Conservation (phyloP, 2,329 filamentous ascomycete genomes). For the Colletotrichum chlorophyti region DNA sequence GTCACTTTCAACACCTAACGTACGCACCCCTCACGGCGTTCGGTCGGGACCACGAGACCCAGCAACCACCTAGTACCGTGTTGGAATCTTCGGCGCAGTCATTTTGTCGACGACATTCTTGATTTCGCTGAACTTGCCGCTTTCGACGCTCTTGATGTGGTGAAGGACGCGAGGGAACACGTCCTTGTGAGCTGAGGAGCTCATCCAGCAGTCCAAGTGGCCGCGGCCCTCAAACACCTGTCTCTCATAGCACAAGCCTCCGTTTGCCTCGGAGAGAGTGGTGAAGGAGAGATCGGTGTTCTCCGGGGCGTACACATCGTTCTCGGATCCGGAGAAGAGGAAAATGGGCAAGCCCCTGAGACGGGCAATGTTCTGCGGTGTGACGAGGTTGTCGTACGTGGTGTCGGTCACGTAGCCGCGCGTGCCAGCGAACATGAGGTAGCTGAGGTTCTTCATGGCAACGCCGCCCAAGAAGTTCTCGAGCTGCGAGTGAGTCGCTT, state of each 20-base stretch:
- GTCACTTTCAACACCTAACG: too few species aligned
- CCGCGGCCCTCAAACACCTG: conserved; percentile 34
- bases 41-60: too few species aligned
- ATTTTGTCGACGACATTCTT: background rate
- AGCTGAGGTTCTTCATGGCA: conserved; percentile 61
- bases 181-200: conserved; percentile 28
- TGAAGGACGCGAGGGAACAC: conserved; percentile 31
- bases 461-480: conserved; percentile 68
- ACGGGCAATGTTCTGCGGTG: conserved; percentile 9
- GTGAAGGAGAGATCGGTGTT: conserved; percentile 35
- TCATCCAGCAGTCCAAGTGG: conserved; percentile 37
- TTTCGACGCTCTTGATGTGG: conserved; percentile 10
- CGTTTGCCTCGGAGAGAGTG: conserved; percentile 31
- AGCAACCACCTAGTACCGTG: background rate
- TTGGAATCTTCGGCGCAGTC: background rate
- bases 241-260: conserved; percentile 33
- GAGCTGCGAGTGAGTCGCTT: conserved; percentile 67
- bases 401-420: conserved; percentile 50
- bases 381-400: background rate
- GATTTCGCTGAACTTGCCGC: background rate
- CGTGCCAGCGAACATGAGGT: conserved; percentile 63
- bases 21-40: too few species aligned
- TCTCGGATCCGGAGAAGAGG: conserved; percentile 30
- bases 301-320: conserved; percentile 33
- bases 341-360: conserved; percentile 24